Conservation (phyloP, 2,329 filamentous ascomycete genomes). For the Aspergillus sp. region DNA sequence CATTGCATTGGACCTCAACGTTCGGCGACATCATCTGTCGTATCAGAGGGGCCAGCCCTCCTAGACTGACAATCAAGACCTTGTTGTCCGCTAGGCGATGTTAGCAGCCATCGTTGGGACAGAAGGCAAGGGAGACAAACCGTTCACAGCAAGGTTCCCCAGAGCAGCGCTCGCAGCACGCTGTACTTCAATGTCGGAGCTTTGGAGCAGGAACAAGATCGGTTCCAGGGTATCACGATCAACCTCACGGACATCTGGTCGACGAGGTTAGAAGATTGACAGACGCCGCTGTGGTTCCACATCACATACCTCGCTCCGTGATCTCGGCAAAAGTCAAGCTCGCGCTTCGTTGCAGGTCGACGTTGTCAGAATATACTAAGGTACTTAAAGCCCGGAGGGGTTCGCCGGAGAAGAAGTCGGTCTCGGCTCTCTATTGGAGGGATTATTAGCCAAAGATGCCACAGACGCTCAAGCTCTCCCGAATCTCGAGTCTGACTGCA, state of each 20-base stretch:
- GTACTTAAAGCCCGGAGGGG: conserved; percentile 91
- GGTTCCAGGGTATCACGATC: conserved; percentile 92
- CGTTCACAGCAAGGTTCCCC: conserved; percentile 94
- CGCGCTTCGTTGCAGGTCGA: conserved; percentile 93
- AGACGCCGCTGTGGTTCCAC: not conserved
- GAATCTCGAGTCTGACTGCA: not conserved
- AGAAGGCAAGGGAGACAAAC: conserved; percentile 48
- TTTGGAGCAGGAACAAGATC: conserved; percentile 92
- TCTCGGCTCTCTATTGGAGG: conserved; percentile 74
- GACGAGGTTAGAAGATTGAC: conserved; percentile 1
- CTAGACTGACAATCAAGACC: conserved; percentile 88
- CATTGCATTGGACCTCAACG: conserved; percentile 98
- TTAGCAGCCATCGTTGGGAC: conserved; percentile 40
- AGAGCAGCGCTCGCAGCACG: conserved; percentile 92
- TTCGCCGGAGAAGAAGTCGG: conserved; percentile 96
- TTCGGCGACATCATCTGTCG: conserved; percentile 98
- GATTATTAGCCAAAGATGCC: conserved; percentile 16
- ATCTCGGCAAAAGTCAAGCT: conserved; percentile 99
- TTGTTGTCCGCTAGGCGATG: conserved; percentile 84
- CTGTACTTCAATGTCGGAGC: conserved; percentile 94
- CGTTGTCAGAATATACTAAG: conserved; percentile 96
- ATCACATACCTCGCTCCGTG: conserved; percentile 78
- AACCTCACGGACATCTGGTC: conserved; percentile 88
- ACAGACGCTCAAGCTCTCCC: not conserved
- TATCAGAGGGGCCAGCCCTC: conserved; percentile 86